phyloP scores from a whole-genome alignment of 768 basidiomycete species.

The Podaxis sp. region DNA sequence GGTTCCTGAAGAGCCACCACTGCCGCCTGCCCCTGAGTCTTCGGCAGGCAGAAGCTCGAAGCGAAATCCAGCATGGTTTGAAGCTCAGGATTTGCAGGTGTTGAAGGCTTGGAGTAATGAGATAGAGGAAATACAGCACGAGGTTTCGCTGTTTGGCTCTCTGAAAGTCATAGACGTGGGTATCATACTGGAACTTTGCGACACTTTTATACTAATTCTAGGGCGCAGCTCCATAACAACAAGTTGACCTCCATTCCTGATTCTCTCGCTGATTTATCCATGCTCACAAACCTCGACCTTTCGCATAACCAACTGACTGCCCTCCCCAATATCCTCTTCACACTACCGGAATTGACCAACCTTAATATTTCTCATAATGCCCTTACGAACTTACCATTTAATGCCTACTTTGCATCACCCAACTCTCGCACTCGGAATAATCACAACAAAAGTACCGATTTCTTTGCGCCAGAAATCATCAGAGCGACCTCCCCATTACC shows the following conservation, averaged over 20 bases:
- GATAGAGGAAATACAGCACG: constrained; percentile 73
- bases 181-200: constrained; percentile 4
- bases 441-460: constrained; percentile 40
- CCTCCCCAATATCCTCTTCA: constrained; percentile 61
- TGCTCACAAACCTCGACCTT: constrained; percentile 64
- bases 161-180: constrained; percentile 77
- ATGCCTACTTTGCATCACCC: constrained; percentile 44
- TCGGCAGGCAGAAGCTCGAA: constrained; percentile 36
- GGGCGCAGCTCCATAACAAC: constrained; percentile 68
- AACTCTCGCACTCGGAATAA: constrained; percentile 20
- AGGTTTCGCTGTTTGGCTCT: constrained; percentile 81
- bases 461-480: constrained; percentile 60
- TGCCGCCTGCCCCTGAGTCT: constrained; percentile 33
- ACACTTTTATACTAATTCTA: constrained; percentile 9
- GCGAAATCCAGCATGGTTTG: constrained; percentile 67
- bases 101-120: constrained; percentile 81
- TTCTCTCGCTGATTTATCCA: constrained; percentile 63
- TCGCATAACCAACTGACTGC: constrained; percentile 66
- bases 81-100: constrained; percentile 71
- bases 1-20: constrained; percentile 55
- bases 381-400: constrained; percentile 57
- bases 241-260: constrained; percentile 56
- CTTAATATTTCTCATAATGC: constrained; percentile 73
- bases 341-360: constrained; percentile 60
- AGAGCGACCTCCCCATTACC: constrained; percentile 66